phyloP scores from a whole-genome alignment of 2,329 filamentous ascomycete species.

The Alternaria gaisen region DNA sequence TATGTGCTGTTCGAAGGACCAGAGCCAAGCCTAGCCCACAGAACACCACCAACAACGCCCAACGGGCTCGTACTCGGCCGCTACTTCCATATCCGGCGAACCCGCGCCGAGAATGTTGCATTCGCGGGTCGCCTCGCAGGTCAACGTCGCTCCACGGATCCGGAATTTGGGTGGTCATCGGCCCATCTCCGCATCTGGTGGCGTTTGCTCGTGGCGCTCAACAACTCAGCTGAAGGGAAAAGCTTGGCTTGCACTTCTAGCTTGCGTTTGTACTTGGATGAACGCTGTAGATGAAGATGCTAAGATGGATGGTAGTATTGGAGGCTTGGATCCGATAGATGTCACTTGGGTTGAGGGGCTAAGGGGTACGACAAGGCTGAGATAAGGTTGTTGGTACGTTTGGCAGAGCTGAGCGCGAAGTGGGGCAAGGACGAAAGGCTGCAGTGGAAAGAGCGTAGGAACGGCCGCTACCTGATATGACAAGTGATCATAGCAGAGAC shows the following conservation, averaged over 20 bases:
- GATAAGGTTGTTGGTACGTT: background rate
- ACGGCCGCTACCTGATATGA: background rate
- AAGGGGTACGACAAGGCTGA: background rate
- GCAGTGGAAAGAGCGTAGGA: background rate
- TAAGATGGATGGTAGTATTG: background rate
- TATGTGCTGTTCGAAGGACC: background rate
- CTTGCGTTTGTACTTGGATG: background rate
- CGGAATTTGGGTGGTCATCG: background rate
- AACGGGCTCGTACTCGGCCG: background rate
- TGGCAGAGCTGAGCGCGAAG: background rate
- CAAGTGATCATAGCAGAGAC: background rate
- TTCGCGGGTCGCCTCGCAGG: background rate
- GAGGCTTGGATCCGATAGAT: background rate
- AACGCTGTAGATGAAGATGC: background rate
- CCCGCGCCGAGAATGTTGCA: background rate
- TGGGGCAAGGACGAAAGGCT: background rate
- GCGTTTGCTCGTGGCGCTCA: constrained; percentile 5
- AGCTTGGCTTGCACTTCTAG: constrained; percentile 6
- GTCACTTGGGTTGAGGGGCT: background rate
- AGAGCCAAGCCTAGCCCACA: background rate
- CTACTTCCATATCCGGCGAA: background rate
- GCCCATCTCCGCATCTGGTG: background rate
- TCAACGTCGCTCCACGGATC: background rate
- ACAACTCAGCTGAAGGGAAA: constrained; percentile 10
- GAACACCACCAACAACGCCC: background rate